These are phyloP conservation scores for Diplotaxis tenuifolia DNA, from an alignment of 345 rosid species.

Conservation along the genomic window DNA sequence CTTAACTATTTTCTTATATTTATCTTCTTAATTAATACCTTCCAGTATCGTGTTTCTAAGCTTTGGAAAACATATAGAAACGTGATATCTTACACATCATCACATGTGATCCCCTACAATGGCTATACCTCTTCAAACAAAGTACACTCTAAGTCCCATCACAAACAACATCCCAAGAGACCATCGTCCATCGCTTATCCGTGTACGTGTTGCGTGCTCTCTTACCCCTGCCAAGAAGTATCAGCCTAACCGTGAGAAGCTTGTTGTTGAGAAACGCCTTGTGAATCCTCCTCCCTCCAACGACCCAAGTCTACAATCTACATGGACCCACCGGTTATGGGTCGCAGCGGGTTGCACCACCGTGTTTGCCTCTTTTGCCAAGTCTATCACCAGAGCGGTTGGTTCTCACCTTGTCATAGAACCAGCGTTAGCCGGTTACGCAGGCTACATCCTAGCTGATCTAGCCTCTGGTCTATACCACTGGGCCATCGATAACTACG, in stretches of 20 bases:
- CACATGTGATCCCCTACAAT: slow-evolving; percentile 31
- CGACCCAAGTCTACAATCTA: slow-evolving; percentile 62
- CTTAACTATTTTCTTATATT: background rate
- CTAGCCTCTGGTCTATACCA: slow-evolving; percentile 87
- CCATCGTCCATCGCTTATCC: slow-evolving; percentile 10
- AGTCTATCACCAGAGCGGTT: slow-evolving; percentile 44
- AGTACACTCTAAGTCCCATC: slow-evolving; percentile 28
- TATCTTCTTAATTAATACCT: too few species aligned
- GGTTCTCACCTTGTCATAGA: slow-evolving; percentile 49
- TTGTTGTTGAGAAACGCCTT: slow-evolving; percentile 22
- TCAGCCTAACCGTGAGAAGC: slow-evolving; percentile 33
- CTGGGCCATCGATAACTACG: slow-evolving; percentile 93
- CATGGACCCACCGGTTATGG: slow-evolving; percentile 77
- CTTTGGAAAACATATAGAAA: background rate
- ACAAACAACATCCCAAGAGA: slow-evolving; percentile 14
- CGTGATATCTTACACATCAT: background rate
- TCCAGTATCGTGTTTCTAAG: background rate
- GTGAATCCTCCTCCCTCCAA: slow-evolving; percentile 38
- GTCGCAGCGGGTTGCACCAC: slow-evolving; percentile 70
- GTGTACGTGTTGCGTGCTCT: slow-evolving; percentile 27
- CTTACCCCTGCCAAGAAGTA: slow-evolving; percentile 44
- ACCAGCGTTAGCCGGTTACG: slow-evolving; percentile 60
- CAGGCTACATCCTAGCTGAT: slow-evolving; percentile 76
- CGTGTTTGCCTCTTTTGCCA: slow-evolving; percentile 54
- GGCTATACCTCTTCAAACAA: slow-evolving; percentile 48